Conservation (phyloP, 2,329 filamentous ascomycete genomes). For the Epichloe scottii region DNA sequence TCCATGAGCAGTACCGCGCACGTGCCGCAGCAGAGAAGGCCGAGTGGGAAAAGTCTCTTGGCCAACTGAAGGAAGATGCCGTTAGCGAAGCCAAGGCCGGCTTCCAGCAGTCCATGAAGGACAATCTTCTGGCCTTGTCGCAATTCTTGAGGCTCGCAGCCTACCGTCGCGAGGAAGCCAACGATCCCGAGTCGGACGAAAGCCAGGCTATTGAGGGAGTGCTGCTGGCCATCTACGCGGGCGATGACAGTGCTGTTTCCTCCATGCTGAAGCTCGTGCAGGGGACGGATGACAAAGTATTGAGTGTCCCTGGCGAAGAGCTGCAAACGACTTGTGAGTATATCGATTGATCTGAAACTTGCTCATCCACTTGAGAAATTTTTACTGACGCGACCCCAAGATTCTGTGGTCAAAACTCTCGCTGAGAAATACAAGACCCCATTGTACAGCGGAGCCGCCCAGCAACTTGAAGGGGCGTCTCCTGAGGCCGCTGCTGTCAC, state of each 20-base stretch:
- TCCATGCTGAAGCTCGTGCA: constrained; percentile 68
- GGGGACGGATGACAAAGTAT: constrained; percentile 53
- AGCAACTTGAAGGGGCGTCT: constrained; percentile 16
- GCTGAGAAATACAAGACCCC: constrained; percentile 39
- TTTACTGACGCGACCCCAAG: constrained; percentile 15
- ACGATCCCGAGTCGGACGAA: constrained; percentile 52
- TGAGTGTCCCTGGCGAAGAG: constrained; percentile 50
- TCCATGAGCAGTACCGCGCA: constrained; percentile 58
- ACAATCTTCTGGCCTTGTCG: constrained; percentile 57
- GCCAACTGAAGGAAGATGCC: constrained; percentile 42
- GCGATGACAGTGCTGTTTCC: constrained; percentile 60
- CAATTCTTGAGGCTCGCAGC: constrained; percentile 73
- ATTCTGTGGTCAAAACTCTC: constrained; percentile 29
- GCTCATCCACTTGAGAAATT: background rate
- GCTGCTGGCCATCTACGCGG: constrained; percentile 65
- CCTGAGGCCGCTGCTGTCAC: constrained; percentile 43
- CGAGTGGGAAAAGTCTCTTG: constrained; percentile 46
- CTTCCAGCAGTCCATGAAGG: constrained; percentile 42
- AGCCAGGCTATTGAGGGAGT: constrained; percentile 73
- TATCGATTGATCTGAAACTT: background rate
- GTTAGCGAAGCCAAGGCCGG: constrained; percentile 38
- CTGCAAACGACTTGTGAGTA: constrained; percentile 61
- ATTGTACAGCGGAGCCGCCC: constrained; percentile 19
- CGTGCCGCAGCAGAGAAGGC: constrained; percentile 45
- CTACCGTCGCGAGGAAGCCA: constrained; percentile 59